Conservation (phyloP, 345 rosid species). For the Eucalyptus caleyi region DNA sequence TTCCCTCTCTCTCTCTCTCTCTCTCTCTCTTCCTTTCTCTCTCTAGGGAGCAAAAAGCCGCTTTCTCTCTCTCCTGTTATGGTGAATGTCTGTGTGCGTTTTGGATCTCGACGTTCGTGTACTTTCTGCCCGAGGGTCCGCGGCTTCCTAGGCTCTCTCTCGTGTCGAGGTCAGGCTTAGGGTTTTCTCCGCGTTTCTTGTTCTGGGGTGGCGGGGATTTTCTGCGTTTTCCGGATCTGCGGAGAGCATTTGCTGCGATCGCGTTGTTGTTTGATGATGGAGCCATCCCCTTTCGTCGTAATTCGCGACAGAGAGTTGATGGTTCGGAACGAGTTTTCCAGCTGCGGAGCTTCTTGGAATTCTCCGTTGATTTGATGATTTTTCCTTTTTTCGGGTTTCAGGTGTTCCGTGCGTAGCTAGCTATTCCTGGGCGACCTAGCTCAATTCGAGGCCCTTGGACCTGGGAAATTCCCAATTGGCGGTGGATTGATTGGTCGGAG, state of each 20-base stretch:
- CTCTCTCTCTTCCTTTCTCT: background rate
- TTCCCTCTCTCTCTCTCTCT: background rate
- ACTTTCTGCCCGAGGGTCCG: background rate
- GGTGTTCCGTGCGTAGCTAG: slow-evolving; percentile 16
- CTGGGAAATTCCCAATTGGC: background rate
- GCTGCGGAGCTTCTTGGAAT: background rate
- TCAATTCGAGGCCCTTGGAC: slow-evolving; percentile 15
- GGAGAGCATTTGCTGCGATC: background rate
- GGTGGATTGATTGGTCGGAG: background rate
- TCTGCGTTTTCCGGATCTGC: background rate
- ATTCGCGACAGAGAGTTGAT: background rate
- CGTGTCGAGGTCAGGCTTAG: background rate
- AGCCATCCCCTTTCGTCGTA: background rate
- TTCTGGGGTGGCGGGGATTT: background rate
- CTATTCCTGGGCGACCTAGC: slow-evolving; percentile 9
- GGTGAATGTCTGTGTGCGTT: background rate
- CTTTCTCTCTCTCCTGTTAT: background rate
- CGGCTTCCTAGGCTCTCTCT: background rate
- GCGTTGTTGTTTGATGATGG: background rate
- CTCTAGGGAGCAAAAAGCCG: background rate
- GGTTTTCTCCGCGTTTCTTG: background rate
- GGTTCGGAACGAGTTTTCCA: background rate
- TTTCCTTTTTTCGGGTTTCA: background rate
- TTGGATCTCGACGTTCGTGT: background rate
- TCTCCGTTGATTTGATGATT: background rate